phyloP scores from a whole-genome alignment of 1,284 basidiomycete genomes.

The Phellinidium pouzarii region DNA sequence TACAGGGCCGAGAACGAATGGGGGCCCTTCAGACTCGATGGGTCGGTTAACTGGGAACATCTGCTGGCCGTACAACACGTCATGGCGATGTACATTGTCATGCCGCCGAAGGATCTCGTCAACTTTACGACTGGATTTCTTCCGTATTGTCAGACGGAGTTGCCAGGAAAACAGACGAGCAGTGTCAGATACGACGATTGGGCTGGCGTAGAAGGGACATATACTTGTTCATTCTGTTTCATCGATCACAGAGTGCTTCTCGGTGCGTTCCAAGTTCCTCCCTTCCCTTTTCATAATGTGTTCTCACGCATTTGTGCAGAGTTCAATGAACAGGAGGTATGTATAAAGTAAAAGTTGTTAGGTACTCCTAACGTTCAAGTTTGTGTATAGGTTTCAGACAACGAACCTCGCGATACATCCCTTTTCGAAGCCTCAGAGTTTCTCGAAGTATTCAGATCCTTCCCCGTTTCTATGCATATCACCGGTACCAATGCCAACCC shows the following conservation, averaged over 20 bases:
- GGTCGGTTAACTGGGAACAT: conserved; percentile 55
- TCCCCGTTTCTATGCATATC: conserved; percentile 31
- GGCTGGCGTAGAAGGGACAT: conserved; percentile 54
- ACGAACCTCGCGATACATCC: conserved; percentile 33
- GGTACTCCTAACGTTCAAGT: background rate
- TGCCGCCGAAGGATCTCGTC: conserved; percentile 28
- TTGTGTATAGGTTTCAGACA: conserved; percentile 23
- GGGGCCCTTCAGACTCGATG: conserved; percentile 48
- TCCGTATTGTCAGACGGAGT: conserved; percentile 43
- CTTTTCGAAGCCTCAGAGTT: conserved; percentile 47
- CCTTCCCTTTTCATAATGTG: background rate
- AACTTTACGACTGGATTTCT: background rate
- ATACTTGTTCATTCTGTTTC: conserved; percentile 59
- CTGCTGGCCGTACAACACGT: conserved; percentile 49
- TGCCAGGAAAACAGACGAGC: conserved; percentile 26
- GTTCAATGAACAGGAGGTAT: background rate
- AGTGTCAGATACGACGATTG: conserved; percentile 39
- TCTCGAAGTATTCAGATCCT: conserved; percentile 43
- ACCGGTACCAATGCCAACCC: conserved; percentile 36
- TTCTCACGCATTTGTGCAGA: background rate
- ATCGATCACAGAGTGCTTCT: conserved; percentile 43
- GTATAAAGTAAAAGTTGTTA: background rate
- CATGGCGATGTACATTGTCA: conserved; percentile 45
- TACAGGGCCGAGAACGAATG: conserved; percentile 44
- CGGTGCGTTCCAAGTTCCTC: background rate